phyloP scores from a whole-genome alignment of 148 eudicot genomes.

The Simmondsia chinensis region DNA sequence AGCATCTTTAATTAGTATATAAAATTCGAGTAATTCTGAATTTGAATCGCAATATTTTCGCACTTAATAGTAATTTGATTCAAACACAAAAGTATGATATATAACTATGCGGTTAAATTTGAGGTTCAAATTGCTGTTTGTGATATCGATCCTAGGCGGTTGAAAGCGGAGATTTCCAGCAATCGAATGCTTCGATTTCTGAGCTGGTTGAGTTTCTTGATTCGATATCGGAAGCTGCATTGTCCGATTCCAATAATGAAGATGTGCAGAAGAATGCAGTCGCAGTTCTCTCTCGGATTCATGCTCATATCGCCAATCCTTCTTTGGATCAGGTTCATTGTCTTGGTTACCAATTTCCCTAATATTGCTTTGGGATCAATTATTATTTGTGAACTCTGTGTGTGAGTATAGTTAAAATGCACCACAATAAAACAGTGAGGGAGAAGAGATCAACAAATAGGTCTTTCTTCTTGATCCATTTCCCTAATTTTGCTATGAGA shows the following conservation, averaged over 20 bases:
- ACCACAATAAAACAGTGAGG: no score
- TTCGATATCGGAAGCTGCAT: slow-evolving; percentile 29
- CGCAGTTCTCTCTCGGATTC: slow-evolving; percentile 27
- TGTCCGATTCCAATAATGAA: slow-evolving; percentile 22
- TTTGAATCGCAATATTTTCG: no score
- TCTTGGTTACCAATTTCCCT: background rate
- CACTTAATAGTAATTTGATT: background rate
- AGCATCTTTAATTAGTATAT: no score
- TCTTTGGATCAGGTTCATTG: slow-evolving; percentile 48
- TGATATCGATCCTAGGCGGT: slow-evolving; percentile 22
- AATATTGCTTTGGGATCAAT: background rate
- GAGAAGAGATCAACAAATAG: no score
- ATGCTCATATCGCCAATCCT: slow-evolving; percentile 32
- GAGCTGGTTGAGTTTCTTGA: slow-evolving; percentile 35
- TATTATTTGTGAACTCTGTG: background rate
- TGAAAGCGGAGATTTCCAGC: slow-evolving; percentile 23
- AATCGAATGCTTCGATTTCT: slow-evolving; percentile 25
- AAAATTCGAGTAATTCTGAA: no score
- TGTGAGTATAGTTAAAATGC: no score
- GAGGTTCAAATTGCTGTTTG: no score
- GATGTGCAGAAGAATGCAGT: slow-evolving; percentile 19
- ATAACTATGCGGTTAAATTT: no score
- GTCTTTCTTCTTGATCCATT: no score
- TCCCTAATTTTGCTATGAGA: no score
- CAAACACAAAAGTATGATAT: no score